Percentiles rank a stretch among this genome's conserved stretches.
These are phyloP conservation scores for Pseudocercospora fijiensis DNA, from an alignment of 2,329 filamentous ascomycete species.

Conservation along the genomic window DNA sequence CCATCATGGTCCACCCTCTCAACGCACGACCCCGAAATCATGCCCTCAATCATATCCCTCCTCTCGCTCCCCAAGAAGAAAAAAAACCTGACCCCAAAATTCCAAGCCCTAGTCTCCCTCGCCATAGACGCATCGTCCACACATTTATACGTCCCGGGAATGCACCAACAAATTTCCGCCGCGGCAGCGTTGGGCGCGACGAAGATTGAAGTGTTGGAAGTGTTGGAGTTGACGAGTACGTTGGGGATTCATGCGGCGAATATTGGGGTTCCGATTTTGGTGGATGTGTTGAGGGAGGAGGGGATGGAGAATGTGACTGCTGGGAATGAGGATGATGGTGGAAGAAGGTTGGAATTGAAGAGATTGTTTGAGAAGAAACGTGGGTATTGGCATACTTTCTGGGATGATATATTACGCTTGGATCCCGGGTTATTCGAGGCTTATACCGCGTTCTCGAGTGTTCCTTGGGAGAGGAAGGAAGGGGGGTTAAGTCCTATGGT, in stretches of 20 bases:
- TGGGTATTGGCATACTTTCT: neutral
- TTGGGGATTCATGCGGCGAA: neutral
- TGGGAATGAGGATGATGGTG: neutral
- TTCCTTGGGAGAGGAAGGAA: neutral
- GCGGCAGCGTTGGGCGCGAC: neutral
- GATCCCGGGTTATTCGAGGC: neutral
- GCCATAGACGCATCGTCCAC: neutral
- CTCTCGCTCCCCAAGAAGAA: neutral
- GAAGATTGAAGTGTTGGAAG: neutral
- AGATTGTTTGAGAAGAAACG: neutral
- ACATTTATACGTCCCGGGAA: neutral
- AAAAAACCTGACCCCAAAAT: neutral
- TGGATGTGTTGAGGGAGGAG: neutral
- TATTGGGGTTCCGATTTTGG: neutral
- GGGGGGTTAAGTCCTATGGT: neutral
- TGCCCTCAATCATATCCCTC: neutral
- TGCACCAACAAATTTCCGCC: neutral
- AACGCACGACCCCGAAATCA: neutral
- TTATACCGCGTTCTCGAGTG: neutral
- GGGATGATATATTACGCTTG: neutral
- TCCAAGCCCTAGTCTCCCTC: constrained; percentile 1
- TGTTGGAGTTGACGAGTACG: neutral
- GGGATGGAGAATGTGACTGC: neutral
- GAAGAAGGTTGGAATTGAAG: neutral
- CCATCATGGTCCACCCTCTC: neutral